These are phyloP conservation scores for Colletotrichum agaves DNA, from an alignment of 2,329 filamentous ascomycete species.

Conservation along the genomic window DNA sequence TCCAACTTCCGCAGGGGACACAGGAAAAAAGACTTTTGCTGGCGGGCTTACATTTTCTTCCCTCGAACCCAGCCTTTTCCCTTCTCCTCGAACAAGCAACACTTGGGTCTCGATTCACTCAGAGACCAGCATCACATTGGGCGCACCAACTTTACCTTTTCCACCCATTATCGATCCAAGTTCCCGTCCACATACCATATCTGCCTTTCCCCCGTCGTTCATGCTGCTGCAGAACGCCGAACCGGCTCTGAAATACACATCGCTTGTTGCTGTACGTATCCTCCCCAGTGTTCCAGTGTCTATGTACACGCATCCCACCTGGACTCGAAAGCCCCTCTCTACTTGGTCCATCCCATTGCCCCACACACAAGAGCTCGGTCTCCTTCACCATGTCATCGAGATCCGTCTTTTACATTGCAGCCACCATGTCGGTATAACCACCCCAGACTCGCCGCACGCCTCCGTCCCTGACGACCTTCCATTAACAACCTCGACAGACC, in stretches of 20 bases:
- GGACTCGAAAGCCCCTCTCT: slow-evolving; percentile 34
- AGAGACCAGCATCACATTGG: neutral
- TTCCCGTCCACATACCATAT: neutral
- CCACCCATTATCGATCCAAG: neutral
- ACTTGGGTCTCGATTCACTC: slow-evolving; percentile 13
- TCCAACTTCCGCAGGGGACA: slow-evolving; percentile 14
- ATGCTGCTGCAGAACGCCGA: slow-evolving; percentile 27
- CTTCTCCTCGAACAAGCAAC: slow-evolving; percentile 26
- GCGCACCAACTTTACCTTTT: neutral
- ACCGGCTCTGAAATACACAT: slow-evolving; percentile 25
- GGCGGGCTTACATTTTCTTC: slow-evolving; percentile 22
- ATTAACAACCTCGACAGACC: slow-evolving; percentile 18
- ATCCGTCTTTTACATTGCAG: slow-evolving; percentile 30
- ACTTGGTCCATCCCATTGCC: slow-evolving; percentile 37
- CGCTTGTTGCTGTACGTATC: slow-evolving; percentile 30
- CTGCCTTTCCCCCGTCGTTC: slow-evolving; percentile 25
- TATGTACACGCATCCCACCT: slow-evolving; percentile 28
- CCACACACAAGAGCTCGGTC: slow-evolving; percentile 39
- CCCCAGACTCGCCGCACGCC: slow-evolving; percentile 29
- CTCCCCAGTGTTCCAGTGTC: slow-evolving; percentile 19
- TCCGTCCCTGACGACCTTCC: slow-evolving; percentile 5
- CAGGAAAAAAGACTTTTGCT: slow-evolving; percentile 31
- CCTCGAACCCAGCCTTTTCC: slow-evolving; percentile 11
- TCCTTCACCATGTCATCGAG: slow-evolving; percentile 39
- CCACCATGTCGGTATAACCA: slow-evolving; percentile 38